Conservation (phyloP, 352 stramenopile species). For the Pythium insidiosum region DNA sequence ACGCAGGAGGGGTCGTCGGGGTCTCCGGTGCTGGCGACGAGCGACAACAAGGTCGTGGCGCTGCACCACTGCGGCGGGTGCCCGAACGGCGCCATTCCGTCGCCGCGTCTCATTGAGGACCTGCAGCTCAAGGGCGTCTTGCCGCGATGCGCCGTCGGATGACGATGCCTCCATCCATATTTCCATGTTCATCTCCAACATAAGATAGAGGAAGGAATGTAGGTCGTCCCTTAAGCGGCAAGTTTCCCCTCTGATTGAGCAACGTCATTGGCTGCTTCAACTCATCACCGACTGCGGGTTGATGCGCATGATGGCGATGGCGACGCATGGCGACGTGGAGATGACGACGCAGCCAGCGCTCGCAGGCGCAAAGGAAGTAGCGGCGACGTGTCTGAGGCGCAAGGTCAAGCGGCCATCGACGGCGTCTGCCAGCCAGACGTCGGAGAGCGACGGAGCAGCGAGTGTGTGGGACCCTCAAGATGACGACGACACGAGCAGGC, state of each 20-base stretch:
- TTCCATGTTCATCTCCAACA: no score
- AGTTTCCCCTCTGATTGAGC: conserved; percentile 16
- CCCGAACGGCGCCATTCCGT: conserved; percentile 60
- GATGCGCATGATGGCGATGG: background rate
- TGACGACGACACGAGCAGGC: no score
- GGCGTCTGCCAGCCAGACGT: background rate
- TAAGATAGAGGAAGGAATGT: background rate
- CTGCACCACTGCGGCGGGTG: no score
- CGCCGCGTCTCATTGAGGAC: conserved; percentile 38
- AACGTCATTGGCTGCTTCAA: conserved; percentile 5
- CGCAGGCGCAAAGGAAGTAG: background rate
- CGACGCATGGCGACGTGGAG: no score
- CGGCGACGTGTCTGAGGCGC: conserved; percentile 4
- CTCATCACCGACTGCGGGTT: no score
- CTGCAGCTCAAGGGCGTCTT: conserved; percentile 23
- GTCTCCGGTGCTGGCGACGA: no score
- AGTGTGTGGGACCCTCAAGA: no score
- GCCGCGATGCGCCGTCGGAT: conserved; percentile 6
- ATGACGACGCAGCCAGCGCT: no score
- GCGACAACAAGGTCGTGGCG: no score
- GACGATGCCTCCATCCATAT: no score
- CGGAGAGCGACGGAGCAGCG: background rate
- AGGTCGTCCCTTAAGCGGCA: conserved; percentile 4
- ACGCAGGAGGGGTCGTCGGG: no score
- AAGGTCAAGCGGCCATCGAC: conserved; percentile 11